Evolutionary conservation across 257 asterid species (phyloP).

Genomic region (Coffea canephora): DNA sequence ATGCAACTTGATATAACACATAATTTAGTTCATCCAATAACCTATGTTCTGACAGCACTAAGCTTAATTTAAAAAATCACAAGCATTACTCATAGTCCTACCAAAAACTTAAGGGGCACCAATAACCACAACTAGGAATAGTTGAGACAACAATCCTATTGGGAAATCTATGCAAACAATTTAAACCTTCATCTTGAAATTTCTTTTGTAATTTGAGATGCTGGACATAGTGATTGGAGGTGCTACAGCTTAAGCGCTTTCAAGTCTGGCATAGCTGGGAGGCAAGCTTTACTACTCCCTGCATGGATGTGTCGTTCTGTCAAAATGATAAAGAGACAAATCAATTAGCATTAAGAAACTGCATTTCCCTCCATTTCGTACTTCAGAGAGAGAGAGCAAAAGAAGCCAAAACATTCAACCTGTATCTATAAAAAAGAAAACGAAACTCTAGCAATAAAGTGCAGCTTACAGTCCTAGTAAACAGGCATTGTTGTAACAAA

Average conservation of each 20-base stretch:
- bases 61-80: too few species aligned
- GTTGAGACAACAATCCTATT: too few species aligned
- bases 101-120: too few species aligned
- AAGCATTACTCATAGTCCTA: too few species aligned
- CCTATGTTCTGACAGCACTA: neutral
- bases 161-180: too few species aligned
- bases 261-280: slow-evolving; percentile 61
- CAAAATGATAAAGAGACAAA: neutral
- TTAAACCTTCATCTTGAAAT: too few species aligned
- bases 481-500: neutral
- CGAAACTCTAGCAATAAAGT: neutral
- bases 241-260: slow-evolving; percentile 23
- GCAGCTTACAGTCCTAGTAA: neutral
- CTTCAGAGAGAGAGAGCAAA: too few species aligned
- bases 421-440: neutral
- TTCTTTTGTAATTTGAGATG: too few species aligned
- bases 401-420: neutral
- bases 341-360: neutral
- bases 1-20: neutral
- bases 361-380: neutral
- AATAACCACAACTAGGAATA: too few species aligned
- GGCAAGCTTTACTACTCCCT: slow-evolving; percentile 76
- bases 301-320: slow-evolving; percentile 82
- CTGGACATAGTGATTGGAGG: neutral
- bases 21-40: too few species aligned